Evolutionary conservation across 2,329 filamentous ascomycete species (phyloP), one percentile per base, ranked within the genome.

Genomic region (Cladosporium sp.): DNA sequence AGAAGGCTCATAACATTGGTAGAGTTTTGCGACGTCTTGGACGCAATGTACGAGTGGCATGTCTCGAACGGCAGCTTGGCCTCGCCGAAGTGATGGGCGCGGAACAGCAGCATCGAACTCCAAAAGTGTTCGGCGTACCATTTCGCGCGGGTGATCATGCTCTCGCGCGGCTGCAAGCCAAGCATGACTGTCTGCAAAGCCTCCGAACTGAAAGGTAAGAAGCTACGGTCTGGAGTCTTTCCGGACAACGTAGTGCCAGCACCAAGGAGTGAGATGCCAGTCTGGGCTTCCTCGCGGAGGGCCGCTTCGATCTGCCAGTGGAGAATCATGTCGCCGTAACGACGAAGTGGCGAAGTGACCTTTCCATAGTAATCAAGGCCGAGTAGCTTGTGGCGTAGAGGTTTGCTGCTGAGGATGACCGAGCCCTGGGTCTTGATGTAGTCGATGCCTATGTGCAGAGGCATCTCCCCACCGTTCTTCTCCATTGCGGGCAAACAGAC

Each of bases 281-380:
- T 74, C 30, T 71, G 66, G 11, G 79, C 76, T 70, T 87, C 84
- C 61, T 81, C 77, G 11, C 82, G 80, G 40, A 88, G 65, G 1
- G 82, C 83, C 6, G 84, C 81, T 73, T 87, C 84, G 49, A 86
- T 84, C 64, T 88, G 84, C 78, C 85, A 87, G 67, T 87, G 84
- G 11, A 78, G 74, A 47, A 87, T 75, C 67, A 87, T 77, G 69
- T 88, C 85, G 49, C 75, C 76, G 69, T 82, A 87, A 38, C 84
- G 78, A 52, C 85, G 80, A 20, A 88, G 74, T 1, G 85, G 85
- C 65, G 81, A 85, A 0, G 84, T 87, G 52, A 79, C 78, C 70
- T 83, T 85, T 60, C 79, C 70, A 65, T 87, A 87, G 25, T 76
- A 68, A 28, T 78, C 71, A 28, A 83, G 70, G 37, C 82, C 83